These are phyloP conservation scores for Diaporthe caulivora DNA, from an alignment of 2,329 filamentous ascomycete genomes.

Conservation along the genomic window DNA sequence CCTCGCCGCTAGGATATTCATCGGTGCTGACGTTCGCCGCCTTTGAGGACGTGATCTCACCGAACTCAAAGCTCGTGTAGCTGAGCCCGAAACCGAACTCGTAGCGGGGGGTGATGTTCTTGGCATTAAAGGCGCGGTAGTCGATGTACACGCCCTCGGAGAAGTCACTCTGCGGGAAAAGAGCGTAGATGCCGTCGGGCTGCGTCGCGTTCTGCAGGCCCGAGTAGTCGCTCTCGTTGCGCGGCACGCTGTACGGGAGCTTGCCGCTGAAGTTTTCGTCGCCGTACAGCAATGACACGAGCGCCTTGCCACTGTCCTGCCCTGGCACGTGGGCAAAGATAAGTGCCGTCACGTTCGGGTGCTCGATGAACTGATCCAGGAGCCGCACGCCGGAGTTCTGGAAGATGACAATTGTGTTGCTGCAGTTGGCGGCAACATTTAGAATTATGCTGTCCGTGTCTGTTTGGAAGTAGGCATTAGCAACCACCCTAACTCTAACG, in stretches of 20 bases:
- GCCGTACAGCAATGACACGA: conserved; percentile 70
- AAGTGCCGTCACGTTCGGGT: conserved; percentile 73
- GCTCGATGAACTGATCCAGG: conserved; percentile 71
- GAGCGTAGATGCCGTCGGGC: conserved; percentile 63
- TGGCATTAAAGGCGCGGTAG: conserved; percentile 66
- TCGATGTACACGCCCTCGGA: conserved; percentile 64
- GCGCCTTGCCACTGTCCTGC: conserved; percentile 69
- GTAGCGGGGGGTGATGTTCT: conserved; percentile 61
- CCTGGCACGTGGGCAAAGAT: conserved; percentile 74
- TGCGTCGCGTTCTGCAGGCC: conserved; percentile 52
- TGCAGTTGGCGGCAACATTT: conserved; percentile 69
- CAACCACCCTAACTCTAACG: too few relatives aligned
- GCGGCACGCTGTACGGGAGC: conserved; percentile 71
- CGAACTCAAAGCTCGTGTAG: conserved; percentile 66
- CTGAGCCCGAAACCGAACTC: conserved; percentile 69
- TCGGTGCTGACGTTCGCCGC: conserved; percentile 44
- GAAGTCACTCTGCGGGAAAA: conserved; percentile 63
- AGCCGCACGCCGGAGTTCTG: conserved; percentile 73
- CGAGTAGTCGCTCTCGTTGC: conserved; percentile 67
- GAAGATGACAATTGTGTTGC: conserved; percentile 74
- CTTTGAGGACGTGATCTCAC: conserved; percentile 51
- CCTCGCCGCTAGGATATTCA: conserved; percentile 53
- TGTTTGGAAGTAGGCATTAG: not conserved
- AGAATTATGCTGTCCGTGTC: conserved; percentile 67
- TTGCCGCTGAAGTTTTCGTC: conserved; percentile 68